These are phyloP conservation scores for Eucalyptus tenuipes DNA, from an alignment of 345 rosid species.

Conservation along the genomic window DNA sequence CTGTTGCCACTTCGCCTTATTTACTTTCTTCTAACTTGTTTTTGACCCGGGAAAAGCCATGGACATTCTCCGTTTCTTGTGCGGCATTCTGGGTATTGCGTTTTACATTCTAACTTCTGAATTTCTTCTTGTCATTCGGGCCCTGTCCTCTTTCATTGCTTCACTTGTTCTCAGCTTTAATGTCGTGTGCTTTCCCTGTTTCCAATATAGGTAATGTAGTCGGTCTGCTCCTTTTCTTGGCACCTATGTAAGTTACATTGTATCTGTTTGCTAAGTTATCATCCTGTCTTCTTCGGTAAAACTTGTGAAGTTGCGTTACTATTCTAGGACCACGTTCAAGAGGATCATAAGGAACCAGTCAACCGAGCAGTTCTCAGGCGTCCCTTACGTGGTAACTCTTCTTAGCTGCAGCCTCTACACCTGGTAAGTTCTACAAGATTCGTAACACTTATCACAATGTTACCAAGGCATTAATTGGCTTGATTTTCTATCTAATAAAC, in stretches of 20 bases:
- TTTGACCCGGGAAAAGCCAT: not conserved
- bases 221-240: not conserved
- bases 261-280: not conserved
- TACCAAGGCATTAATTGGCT: not conserved
- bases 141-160: not conserved
- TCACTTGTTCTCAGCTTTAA: not conserved
- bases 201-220: not conserved
- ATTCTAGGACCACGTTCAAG: slow-evolving; percentile 10
- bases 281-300: not conserved
- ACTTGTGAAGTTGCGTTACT: not conserved
- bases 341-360: slow-evolving; percentile 18
- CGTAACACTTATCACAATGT: not conserved
- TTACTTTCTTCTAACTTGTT: not conserved
- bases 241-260: not conserved
- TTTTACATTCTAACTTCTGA: not conserved
- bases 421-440: slow-evolving; percentile 5
- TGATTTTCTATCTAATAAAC: not conserved
- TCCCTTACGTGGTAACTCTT: slow-evolving; percentile 18
- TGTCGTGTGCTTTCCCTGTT: not conserved
- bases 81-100: not conserved
- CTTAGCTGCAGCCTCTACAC: slow-evolving; percentile 30
- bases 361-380: slow-evolving; percentile 22
- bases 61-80: not conserved
- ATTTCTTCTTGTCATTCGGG: not conserved
- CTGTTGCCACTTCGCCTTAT: not conserved